These are phyloP conservation scores for Ceratocystis huliohia DNA, from an alignment of 2,329 filamentous ascomycete genomes.

Conservation along the genomic window DNA sequence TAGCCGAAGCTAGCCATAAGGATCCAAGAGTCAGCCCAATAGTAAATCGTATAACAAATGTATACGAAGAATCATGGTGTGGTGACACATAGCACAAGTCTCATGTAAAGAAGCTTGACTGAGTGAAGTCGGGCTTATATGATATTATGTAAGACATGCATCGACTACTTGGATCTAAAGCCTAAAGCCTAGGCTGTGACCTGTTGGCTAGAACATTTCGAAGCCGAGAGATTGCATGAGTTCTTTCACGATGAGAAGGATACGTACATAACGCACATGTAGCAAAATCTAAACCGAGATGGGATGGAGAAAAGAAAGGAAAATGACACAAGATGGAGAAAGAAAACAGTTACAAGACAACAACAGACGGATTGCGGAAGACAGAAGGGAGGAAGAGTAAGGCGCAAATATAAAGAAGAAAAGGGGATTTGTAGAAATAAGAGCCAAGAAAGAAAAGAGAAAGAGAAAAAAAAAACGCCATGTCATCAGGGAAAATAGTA, in stretches of 20 bases:
- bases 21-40: background rate
- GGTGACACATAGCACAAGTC: background rate
- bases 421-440: constrained; percentile 1
- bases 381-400: background rate
- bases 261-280: background rate
- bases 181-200: background rate
- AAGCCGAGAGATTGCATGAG: background rate
- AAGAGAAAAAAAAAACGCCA: constrained; percentile 5
- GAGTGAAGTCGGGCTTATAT: no score
- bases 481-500: constrained; percentile 10
- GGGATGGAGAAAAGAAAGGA: constrained; percentile 1
- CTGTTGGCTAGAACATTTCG: background rate
- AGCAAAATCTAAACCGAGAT: background rate
- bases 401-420: constrained; percentile 10
- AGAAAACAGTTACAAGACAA: background rate
- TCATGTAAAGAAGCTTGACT: background rate
- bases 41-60: background rate
- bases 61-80: background rate
- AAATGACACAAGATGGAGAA: background rate
- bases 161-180: background rate
- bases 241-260: background rate
- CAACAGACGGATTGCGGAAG: background rate
- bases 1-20: background rate
- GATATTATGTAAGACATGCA: background rate
- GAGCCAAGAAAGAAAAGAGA: constrained; percentile 3